phyloP scores from a whole-genome alignment of 2,329 filamentous ascomycete genomes.

The Zymoseptoria brevis region DNA sequence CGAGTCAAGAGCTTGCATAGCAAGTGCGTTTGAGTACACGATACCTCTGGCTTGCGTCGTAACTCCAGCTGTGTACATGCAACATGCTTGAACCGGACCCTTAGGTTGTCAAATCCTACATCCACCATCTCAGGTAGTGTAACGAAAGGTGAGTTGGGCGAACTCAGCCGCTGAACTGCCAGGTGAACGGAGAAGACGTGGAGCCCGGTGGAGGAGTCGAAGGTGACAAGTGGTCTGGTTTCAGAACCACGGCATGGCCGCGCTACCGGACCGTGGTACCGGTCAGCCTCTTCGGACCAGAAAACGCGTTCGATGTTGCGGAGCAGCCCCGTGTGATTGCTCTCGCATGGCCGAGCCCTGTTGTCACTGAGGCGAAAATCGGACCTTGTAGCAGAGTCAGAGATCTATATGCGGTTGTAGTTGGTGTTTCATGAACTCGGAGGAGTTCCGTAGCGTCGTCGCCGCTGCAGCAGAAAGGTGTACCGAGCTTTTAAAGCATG shows the following conservation, averaged over 20 bases:
- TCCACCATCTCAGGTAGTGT: not conserved
- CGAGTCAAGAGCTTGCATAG: not conserved
- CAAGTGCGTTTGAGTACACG: not conserved
- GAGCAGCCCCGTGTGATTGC: not conserved
- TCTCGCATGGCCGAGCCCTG: not conserved
- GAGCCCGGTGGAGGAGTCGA: not conserved
- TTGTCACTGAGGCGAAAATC: too few species aligned
- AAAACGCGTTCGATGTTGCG: not conserved
- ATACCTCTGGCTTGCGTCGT: not conserved
- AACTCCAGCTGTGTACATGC: not conserved
- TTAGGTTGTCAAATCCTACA: not conserved
- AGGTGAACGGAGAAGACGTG: not conserved
- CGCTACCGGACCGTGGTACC: too few species aligned
- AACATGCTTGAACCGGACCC: not conserved
- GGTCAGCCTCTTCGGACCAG: not conserved
- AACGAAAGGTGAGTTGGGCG: not conserved
- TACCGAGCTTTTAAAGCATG: not conserved
- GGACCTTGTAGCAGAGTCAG: not conserved
- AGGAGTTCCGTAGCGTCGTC: too few species aligned
- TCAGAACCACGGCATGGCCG: not conserved
- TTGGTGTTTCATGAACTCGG: not conserved
- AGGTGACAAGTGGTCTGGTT: not conserved
- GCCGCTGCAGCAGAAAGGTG: not conserved
- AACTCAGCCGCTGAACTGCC: not conserved
- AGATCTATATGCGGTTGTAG: not conserved